These are phyloP conservation scores for Rhodofomes roseus DNA, from an alignment of 1,284 basidiomycete species.

Conservation along the genomic window DNA sequence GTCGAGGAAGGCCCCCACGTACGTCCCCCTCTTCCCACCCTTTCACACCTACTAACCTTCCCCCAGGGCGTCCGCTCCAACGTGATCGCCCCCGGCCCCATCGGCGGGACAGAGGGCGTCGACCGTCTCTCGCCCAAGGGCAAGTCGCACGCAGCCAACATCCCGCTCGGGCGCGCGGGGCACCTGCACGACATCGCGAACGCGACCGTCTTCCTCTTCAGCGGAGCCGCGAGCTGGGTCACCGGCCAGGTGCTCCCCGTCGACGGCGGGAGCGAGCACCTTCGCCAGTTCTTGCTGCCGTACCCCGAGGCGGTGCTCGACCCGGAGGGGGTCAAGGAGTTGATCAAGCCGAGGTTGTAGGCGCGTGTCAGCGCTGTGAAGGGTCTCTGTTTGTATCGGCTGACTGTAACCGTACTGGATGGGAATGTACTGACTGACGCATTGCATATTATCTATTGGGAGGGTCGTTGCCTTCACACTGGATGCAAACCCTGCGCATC, in stretches of 20 bases:
- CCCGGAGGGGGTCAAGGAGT: conserved; percentile 37
- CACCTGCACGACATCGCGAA: conserved; percentile 76
- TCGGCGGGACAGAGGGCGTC: conserved; percentile 84
- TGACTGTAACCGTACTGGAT: not conserved
- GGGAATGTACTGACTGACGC: not conserved
- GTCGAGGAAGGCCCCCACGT: conserved; percentile 88
- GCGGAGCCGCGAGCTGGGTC: conserved; percentile 80
- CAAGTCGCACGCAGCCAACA: conserved; percentile 16
- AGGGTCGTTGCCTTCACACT: no score
- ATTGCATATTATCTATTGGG: no score
- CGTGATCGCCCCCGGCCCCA: conserved; percentile 88
- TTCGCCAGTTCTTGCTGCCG: conserved; percentile 48
- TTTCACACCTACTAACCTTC: not conserved
- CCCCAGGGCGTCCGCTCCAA: conserved; percentile 83
- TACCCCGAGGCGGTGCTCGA: conserved; percentile 69
- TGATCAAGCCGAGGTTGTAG: conserved; percentile 41
- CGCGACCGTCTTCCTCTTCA: conserved; percentile 84
- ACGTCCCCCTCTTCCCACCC: conserved; percentile 9
- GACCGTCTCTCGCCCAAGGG: conserved; percentile 56
- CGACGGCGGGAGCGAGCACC: conserved; percentile 63
- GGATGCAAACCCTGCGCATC: no score
- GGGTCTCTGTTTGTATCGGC: not conserved
- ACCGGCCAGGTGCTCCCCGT: conserved; percentile 72
- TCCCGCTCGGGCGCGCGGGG: conserved; percentile 67
- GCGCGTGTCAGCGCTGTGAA: not conserved